Evolutionary conservation across 257 asterid species (phyloP).

Genomic region (Scutellaria galericulata): DNA sequence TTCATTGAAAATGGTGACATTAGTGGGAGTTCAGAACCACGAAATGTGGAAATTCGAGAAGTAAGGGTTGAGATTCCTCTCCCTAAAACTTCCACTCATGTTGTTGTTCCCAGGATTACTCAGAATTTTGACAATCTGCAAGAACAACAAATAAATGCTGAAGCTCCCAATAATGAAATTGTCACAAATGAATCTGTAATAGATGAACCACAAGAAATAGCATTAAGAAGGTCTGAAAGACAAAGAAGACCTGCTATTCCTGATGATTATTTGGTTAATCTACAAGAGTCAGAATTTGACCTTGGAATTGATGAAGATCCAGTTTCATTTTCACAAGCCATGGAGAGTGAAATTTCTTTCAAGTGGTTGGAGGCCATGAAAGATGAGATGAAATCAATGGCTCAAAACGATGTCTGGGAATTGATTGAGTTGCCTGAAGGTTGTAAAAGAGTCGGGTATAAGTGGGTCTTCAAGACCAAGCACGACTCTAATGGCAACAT

Average conservation of each 20-base stretch:
- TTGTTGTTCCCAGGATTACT: not conserved
- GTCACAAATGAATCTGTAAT: too few relatives aligned
- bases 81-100: not conserved
- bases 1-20: not conserved
- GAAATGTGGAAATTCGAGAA: not conserved
- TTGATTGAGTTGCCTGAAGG: not conserved
- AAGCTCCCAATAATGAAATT: not conserved
- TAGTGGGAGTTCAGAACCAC: not conserved
- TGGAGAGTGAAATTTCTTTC: too few relatives aligned
- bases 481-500: not conserved
- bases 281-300: not conserved
- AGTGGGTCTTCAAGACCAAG: not conserved
- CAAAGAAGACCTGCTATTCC: not conserved
- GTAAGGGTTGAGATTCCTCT: not conserved
- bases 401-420: not conserved
- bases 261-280: not conserved
- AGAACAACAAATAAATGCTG: not conserved
- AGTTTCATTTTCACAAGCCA: too few relatives aligned
- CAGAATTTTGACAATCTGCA: not conserved
- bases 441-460: not conserved
- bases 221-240: not conserved
- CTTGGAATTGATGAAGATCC: not conserved
- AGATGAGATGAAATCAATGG: not conserved
- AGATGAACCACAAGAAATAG: too few relatives aligned
- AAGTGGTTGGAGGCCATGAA: not conserved